Base-by-base conservation (phyloP, 108 stramenopile genomes). In the Cyclotella baltica region DNA sequence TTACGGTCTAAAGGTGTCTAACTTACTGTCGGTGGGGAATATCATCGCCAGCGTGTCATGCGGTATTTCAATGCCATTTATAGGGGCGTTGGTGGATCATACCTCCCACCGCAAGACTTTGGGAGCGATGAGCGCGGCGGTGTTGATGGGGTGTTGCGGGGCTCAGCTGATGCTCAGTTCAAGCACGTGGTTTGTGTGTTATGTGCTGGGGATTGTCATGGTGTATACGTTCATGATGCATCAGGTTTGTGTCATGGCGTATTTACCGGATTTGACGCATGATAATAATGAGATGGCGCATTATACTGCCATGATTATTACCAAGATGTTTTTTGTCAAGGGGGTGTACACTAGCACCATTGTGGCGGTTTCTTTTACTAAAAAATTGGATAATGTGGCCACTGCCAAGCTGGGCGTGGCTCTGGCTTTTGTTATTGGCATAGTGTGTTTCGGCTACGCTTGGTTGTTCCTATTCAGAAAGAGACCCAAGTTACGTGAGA, bases 31-130 rank as follows among this genome's bases (percentile, higher is more conserved):
- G 6, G 25, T 74, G 9, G 77, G 73, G 23, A 72, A 66, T 28
- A 22, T 78, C 16, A 57, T 87, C 27, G 57, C 70, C 3, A 81
- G 81, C 20, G 18, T 87, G 15, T 4, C 65, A 18, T 63, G 71
- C 4, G 83, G 76, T 0, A 67, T 82, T 13, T 62, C 75, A 38
- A 73, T 87, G 83, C 86, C 86, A 22, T 53, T 87, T 23, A 43
- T 87, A 0, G 86, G 86, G n/a, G 83, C 86, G 18, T 40, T 87
- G 19, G 80, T 85, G 34, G 86, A 87, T 64, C 80, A 85, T 57
- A 87, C 83, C 59, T 47, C 72, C 33, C 80, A 87, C 37, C 67
- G 86, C 35, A 79, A 85, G 57, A 18, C 53, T 31, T 50, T 87
- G 69, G 86, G 86, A 3, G 68, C 67, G 4, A 34, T 78, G 4